Conservation (phyloP, 2,329 filamentous ascomycete species). For the Neophaeococcomyces aloes region DNA sequence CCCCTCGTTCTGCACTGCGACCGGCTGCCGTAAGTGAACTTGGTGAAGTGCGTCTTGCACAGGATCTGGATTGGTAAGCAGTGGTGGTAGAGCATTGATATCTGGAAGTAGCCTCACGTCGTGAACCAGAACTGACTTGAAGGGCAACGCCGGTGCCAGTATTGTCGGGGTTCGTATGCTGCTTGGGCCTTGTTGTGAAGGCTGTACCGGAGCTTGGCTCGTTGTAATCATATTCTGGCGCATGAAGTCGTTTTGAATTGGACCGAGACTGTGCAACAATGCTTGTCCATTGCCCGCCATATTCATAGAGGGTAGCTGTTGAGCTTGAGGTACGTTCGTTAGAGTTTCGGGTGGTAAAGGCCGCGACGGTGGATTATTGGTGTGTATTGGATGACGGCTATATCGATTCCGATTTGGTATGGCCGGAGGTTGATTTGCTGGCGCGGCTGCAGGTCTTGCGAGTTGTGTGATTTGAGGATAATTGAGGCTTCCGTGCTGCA, state of each 20-base stretch:
- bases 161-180: not conserved
- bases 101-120: not conserved
- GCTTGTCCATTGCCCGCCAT: not conserved
- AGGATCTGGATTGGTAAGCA: constrained; percentile 30
- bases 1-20: constrained; percentile 27
- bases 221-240: not conserved
- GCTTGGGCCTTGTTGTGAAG: not conserved
- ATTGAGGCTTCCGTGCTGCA: no score
- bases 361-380: no score
- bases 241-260: not conserved
- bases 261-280: not conserved
- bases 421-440: no score
- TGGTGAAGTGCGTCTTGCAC: constrained; percentile 46
- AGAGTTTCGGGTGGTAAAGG: constrained; percentile 29
- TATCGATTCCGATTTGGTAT: no score
- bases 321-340: constrained; percentile 6
- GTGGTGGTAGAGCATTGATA: not conserved
- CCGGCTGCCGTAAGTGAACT: constrained; percentile 45
- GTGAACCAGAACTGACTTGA: no score
- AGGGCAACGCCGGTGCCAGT: not conserved
- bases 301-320: not conserved
- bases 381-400: no score
- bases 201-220: not conserved
- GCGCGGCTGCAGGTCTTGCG: no score
- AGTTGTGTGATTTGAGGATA: no score